Conservation (phyloP, 2,329 filamentous ascomycete species). For the Cordyceps fumosorosea region DNA sequence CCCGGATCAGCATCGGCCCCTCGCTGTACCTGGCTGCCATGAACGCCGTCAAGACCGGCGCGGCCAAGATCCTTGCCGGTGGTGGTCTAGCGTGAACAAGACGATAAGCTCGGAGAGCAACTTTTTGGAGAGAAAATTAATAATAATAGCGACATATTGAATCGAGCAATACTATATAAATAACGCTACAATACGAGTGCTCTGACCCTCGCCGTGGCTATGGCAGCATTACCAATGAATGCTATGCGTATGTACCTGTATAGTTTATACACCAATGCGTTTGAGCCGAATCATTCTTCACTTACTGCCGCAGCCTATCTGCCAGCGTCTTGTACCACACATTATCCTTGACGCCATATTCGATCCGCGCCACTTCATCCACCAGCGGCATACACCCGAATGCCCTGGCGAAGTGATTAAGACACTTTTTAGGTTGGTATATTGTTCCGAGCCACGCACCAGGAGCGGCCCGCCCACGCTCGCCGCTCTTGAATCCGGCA, state of each 20-base stretch:
- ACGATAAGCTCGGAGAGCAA: background rate
- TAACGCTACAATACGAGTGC: background rate
- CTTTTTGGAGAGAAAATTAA: background rate
- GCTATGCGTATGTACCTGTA: background rate
- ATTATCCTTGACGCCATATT: background rate
- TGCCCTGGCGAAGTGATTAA: conserved; percentile 28
- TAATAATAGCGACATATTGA: background rate
- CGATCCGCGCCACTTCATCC: conserved; percentile 5
- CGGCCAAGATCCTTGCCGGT: conserved; percentile 24
- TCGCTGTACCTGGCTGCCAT: conserved; percentile 36
- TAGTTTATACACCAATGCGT: background rate
- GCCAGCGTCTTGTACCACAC: background rate
- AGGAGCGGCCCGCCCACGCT: conserved; percentile 29
- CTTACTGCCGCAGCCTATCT: background rate
- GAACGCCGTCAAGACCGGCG: conserved; percentile 29
- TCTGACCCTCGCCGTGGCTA: background rate
- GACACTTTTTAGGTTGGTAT: conserved; percentile 27
- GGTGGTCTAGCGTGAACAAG: background rate
- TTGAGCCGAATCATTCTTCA: too few species aligned
- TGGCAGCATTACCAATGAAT: background rate
- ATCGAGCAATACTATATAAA: background rate
- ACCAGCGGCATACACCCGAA: conserved; percentile 29
- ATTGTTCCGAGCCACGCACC: conserved; percentile 27
- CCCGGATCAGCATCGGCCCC: conserved; percentile 49
- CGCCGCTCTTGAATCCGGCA: background rate